Evolutionary conservation across 139 green algal genomes (phyloP), one percentile per base, ranked within the genome.

Genomic region (Klebsormidium nitens): DNA sequence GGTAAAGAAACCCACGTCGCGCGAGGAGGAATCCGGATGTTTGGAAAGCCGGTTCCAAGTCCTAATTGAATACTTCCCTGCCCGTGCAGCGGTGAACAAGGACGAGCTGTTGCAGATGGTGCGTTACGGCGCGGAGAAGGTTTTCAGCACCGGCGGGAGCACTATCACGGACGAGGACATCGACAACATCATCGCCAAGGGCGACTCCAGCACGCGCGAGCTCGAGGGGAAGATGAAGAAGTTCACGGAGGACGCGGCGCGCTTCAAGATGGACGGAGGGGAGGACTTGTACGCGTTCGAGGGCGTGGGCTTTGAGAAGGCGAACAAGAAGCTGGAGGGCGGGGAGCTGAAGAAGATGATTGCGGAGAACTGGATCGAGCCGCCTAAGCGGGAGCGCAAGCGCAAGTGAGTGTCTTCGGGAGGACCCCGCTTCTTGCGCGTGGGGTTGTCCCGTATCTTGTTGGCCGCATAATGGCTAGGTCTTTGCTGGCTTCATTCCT

Each of bases 41-140:
- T n/a, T n/a, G n/a, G n/a, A n/a, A n/a, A n/a, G n/a, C n/a, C n/a
- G n/a, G n/a, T n/a, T n/a, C n/a, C n/a, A n/a, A n/a, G n/a, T n/a
- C n/a, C n/a, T n/a, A n/a, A 72, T n/a, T n/a, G n/a, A n/a, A n/a
- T n/a, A n/a, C n/a, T 64, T n/a, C n/a, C n/a, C n/a, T n/a, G n/a
- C n/a, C n/a, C 38, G 80, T 81, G 62, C 19, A 79, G 64, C 49
- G 11, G 87, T 98, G 8, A 95, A 93, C 87, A 99, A 99, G 89
- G 92, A 98, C 34, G 93, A 99, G 80, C 86, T 99, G 73, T 83
- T 97, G 31, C 77, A 61, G 76, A 99, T 99, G 94, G 90, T 99
- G 68, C 89, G 93, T n/a, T 97, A 95, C 59, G 94, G 94, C 42
- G 94, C 94, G 6, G 94, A 99, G 74, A 87, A 93, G 72, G 90